Conservation (phyloP, 495 filamentous ascomycete genomes). For the Xylaria acuta region DNA sequence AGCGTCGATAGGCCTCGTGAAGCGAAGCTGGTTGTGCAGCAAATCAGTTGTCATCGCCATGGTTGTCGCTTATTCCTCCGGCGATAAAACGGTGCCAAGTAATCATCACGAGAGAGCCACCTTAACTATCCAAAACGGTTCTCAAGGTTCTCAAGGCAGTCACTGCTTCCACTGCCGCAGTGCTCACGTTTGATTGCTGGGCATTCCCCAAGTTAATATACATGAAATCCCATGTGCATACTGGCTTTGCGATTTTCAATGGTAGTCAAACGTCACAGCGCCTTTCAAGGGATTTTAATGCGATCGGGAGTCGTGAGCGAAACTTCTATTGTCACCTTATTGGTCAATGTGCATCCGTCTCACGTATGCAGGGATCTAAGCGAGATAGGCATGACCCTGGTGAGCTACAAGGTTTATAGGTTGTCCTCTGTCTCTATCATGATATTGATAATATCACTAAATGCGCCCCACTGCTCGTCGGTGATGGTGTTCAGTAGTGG, state of each 20-base stretch:
- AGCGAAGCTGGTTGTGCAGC: slow-evolving; percentile 13
- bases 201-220: slow-evolving; percentile 6
- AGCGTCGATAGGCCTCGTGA: slow-evolving; percentile 13
- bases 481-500: slow-evolving; percentile 24
- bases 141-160: neutral
- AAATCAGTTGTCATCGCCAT: slow-evolving; percentile 13
- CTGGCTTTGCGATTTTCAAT: slow-evolving; percentile 1
- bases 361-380: slow-evolving; percentile 24
- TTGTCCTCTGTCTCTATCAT: slow-evolving; percentile 24
- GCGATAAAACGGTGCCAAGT: slow-evolving; percentile 13
- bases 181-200: neutral
- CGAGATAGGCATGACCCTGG: slow-evolving; percentile 21
- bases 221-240: slow-evolving; percentile 16
- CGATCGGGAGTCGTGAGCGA: slow-evolving; percentile 22
- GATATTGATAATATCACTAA: slow-evolving; percentile 18
- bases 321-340: slow-evolving; percentile 21
- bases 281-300: slow-evolving; percentile 16
- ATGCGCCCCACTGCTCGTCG: slow-evolving; percentile 23
- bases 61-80: neutral
- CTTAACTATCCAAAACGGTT: neutral
- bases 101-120: slow-evolving; percentile 2
- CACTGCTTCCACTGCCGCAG: neutral
- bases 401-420: slow-evolving; percentile 18
- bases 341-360: slow-evolving; percentile 19
- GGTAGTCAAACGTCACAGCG: slow-evolving; percentile 20